Base-by-base conservation (phyloP, 2,329 filamentous ascomycete species). In the Claviceps monticola region DNA sequence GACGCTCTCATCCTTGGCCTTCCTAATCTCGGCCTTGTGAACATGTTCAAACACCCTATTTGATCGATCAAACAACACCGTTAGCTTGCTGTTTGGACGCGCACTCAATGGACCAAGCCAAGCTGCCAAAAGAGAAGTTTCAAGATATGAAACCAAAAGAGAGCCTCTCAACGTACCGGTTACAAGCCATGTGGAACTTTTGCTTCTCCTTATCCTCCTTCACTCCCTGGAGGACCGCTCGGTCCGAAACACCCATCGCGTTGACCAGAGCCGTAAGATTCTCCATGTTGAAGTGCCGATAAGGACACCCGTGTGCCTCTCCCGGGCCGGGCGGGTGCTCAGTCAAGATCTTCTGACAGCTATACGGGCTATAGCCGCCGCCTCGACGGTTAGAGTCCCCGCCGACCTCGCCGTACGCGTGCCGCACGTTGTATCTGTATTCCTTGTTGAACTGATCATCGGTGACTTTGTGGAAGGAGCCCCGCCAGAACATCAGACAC, bases 371-470 rank as follows among this genome's bases (percentile, higher is more conserved):
- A 66, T 96, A 96, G 19, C 91, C 91, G 51, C 86, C 79, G 43
- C 89, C 86, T 51, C 91, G 80, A 36, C 91, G 80, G 64, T 95
- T 96, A 19, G 82, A 76, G 67, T 97, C 91, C 53, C 91, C 91
- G 51, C 93, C 93, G 0, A 97, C 93, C 61, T 97, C 91, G 58
- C 93, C 93, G 66, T 97, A 98, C 0, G 76, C 69, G 74, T 98
- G 91, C n/a, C 90, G 86, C 53, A 97, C 80, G 65, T 98, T 97
- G 76, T 98, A 98, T 45, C 86, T 80, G 71, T 98, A 97, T 64
- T 96, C 89, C 64, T 96, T 97, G 69, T 94, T 94, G 76, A 97
- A 98, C 38, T 84, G 84, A 61, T 97, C 91, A 62, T 97, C 93
- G 0, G 87, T 90, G 57, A 94, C 81, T 58, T 88, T 85, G 64